Evolutionary conservation across 805 yeast species (phyloP).

Genomic region (Clavispora carvajalis): DNA sequence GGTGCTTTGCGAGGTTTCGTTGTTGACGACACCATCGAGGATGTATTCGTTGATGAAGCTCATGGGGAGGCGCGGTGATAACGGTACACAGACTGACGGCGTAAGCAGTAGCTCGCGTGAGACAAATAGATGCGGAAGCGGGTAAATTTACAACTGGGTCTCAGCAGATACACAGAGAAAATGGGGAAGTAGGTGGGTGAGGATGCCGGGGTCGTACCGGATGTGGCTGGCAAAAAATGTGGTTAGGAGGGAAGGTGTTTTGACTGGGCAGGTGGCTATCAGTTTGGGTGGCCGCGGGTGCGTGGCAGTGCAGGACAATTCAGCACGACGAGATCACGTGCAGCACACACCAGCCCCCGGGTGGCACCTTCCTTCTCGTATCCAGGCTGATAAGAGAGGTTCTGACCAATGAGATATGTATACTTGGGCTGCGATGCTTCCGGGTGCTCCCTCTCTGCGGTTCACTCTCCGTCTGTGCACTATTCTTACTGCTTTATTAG

Average conservation of each 20-base stretch:
- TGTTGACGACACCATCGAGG: slow-evolving; percentile 49
- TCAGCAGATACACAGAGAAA: background rate
- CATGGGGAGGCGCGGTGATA: background rate
- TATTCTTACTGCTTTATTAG: no score
- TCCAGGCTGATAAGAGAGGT: no score
- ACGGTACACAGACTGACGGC: background rate
- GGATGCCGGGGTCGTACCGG: background rate
- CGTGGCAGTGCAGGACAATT: background rate
- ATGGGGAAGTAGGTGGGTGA: background rate
- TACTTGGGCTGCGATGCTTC: no score
- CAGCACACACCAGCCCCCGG: background rate
- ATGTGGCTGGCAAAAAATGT: background rate
- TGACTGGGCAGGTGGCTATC: slow-evolving; percentile 2
- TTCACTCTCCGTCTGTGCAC: no score
- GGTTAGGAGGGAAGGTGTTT: background rate
- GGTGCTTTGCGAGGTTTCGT: slow-evolving; percentile 44
- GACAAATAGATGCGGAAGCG: background rate
- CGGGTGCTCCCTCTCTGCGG: no score
- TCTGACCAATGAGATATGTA: no score
- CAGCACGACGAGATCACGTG: background rate
- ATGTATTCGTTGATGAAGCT: slow-evolving; percentile 25
- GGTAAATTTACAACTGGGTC: background rate
- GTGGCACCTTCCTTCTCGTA: no score
- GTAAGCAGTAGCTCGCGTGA: background rate
- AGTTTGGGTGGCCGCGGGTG: slow-evolving; percentile 1